Conservation (phyloP, 371 early-diverging fungal genomes). For the Coemansia sp. region DNA sequence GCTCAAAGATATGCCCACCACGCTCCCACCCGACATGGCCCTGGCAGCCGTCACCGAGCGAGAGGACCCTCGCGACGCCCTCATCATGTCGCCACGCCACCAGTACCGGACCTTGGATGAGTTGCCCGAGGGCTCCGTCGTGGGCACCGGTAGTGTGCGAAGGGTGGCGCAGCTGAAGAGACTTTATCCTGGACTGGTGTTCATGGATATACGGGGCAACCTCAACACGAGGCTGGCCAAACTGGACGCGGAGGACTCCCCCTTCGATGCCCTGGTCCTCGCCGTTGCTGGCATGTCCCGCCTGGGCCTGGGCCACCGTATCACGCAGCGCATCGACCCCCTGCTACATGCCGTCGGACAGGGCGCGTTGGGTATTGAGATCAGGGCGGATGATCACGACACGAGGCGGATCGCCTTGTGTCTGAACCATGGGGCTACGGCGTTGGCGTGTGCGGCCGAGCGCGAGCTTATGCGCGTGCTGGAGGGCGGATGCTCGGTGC, state of each 20-base stretch:
- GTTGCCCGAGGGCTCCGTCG: constrained; percentile 76
- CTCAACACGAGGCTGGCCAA: constrained; percentile 88
- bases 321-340: constrained; percentile 67
- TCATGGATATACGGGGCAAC: constrained; percentile 80
- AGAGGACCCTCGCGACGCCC: constrained; percentile 89
- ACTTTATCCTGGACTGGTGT: constrained; percentile 75
- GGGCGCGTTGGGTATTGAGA: constrained; percentile 90
- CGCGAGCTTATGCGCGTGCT: constrained; percentile 84
- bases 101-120: constrained; percentile 54
- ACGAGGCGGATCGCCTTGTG: constrained; percentile 49
- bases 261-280: constrained; percentile 81
- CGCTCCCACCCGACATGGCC: constrained; percentile 76
- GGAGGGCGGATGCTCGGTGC: constrained; percentile 97
- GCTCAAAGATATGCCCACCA: constrained; percentile 93
- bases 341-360: constrained; percentile 94
- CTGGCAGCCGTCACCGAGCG: constrained; percentile 84
- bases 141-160: constrained; percentile 92
- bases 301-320: constrained; percentile 66
- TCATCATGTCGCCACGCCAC: constrained; percentile 61
- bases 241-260: constrained; percentile 77
- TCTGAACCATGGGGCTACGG: constrained; percentile 69
- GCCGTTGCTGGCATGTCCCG: constrained; percentile 89
- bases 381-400: constrained; percentile 66
- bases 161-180: constrained; percentile 85
- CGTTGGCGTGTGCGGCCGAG: constrained; percentile 76